phyloP scores from a whole-genome alignment of 164 flowering plant genomes.

The Vitis riparia region DNA sequence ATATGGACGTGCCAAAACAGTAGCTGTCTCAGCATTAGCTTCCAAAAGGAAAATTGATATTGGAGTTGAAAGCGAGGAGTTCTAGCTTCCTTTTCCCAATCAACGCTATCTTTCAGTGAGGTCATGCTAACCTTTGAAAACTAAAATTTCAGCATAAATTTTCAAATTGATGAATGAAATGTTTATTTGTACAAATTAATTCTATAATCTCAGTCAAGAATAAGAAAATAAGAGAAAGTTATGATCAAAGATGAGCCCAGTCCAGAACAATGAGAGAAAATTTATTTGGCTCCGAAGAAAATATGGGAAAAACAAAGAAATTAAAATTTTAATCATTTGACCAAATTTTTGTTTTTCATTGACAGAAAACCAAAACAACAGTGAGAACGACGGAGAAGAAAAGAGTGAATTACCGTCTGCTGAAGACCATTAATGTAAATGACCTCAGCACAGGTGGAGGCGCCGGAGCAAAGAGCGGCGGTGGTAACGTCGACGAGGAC shows the following conservation, averaged over 20 bases:
- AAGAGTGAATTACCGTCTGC: constrained; percentile 50
- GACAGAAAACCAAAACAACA: constrained; percentile 3
- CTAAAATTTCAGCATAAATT: too few relatives aligned
- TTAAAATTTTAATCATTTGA: not conserved
- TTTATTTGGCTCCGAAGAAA: not conserved
- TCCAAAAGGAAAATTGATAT: not conserved
- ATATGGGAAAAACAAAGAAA: not conserved
- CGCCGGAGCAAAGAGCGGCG: constrained; percentile 63
- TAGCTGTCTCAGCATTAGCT: not conserved
- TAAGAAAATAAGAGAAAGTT: too few relatives aligned
- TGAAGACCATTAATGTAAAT: constrained; percentile 78
- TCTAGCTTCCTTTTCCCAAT: too few relatives aligned
- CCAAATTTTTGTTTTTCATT: not conserved
- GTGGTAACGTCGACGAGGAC: constrained; percentile 84
- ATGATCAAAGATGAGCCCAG: too few relatives aligned
- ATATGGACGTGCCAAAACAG: not conserved
- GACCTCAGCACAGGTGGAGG: constrained; percentile 59
- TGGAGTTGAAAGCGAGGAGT: too few relatives aligned
- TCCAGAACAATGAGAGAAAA: not conserved
- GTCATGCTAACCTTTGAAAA: too few relatives aligned
- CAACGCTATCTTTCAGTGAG: too few relatives aligned
- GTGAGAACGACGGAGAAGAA: not conserved
- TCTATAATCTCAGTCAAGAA: too few relatives aligned
- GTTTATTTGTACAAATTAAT: too few relatives aligned
- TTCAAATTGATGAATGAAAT: too few relatives aligned